phyloP scores from a whole-genome alignment of 2,329 filamentous ascomycete species.

The Talaromyces sp. region DNA sequence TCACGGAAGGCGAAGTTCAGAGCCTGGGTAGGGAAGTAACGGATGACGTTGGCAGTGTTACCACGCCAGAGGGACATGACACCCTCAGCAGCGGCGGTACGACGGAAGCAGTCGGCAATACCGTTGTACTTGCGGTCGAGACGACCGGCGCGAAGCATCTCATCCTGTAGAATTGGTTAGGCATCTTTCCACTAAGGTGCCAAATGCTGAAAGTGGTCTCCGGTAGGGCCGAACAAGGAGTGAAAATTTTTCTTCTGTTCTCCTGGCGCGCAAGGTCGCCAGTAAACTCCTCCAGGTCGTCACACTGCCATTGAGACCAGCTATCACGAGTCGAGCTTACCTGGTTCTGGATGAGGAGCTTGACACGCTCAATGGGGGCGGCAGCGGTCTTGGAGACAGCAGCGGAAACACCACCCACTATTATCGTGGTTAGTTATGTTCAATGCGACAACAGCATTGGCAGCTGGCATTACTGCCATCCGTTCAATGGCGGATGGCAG shows the following conservation, averaged over 20 bases:
- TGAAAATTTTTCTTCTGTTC: slow-evolving; percentile 1
- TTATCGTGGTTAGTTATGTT: slow-evolving; percentile 40
- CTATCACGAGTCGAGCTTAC: slow-evolving; percentile 53
- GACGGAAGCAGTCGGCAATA: slow-evolving; percentile 91
- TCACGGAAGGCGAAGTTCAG: slow-evolving; percentile 99
- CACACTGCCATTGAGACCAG: neutral
- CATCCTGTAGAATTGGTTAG: slow-evolving; percentile 63
- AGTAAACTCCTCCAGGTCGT: neutral
- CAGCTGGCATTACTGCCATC: neutral
- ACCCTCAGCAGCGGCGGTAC: slow-evolving; percentile 88
- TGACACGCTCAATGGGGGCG: slow-evolving; percentile 99
- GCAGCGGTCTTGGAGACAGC: slow-evolving; percentile 99
- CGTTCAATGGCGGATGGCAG: neutral
- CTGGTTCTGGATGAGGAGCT: slow-evolving; percentile 99
- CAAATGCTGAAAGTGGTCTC: neutral
- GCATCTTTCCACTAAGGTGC: neutral
- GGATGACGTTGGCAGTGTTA: slow-evolving; percentile 99
- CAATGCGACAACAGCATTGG: neutral
- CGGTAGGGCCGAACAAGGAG: neutral
- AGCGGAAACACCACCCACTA: slow-evolving; percentile 99
- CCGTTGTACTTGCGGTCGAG: slow-evolving; percentile 95
- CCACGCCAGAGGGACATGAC: slow-evolving; percentile 95
- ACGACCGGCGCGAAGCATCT: slow-evolving; percentile 99
- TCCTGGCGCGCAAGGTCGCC: neutral
- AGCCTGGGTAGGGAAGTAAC: slow-evolving; percentile 99